Evolutionary conservation across 345 rosid species (phyloP).

Genomic region (Cardamine resedifolia): DNA sequence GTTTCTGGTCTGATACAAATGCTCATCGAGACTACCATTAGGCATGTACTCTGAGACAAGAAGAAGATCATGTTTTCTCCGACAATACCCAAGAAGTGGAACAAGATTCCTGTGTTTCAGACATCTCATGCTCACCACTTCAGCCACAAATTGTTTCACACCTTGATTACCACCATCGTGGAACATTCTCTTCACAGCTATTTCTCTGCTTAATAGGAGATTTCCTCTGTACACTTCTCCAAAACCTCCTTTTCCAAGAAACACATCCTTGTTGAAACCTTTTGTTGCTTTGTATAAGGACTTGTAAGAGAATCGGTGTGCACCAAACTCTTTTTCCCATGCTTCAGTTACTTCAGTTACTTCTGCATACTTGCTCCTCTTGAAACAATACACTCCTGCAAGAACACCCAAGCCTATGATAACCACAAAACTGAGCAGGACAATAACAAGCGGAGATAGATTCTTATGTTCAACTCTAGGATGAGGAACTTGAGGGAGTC

Average conservation of each 20-base stretch:
- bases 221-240: slow-evolving; percentile 62
- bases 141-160: slow-evolving; percentile 50
- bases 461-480: slow-evolving; percentile 14
- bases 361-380: slow-evolving; percentile 50
- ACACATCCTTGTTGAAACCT: slow-evolving; percentile 50
- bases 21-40: slow-evolving; percentile 54
- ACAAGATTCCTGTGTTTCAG: slow-evolving; percentile 51
- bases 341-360: slow-evolving; percentile 48
- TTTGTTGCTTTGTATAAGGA: slow-evolving; percentile 55
- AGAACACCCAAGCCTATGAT: slow-evolving; percentile 12
- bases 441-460: neutral
- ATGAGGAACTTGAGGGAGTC: slow-evolving; percentile 57
- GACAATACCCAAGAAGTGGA: slow-evolving; percentile 53
- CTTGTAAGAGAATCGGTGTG: slow-evolving; percentile 57
- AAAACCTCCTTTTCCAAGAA: slow-evolving; percentile 62
- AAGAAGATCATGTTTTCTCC: slow-evolving; percentile 48
- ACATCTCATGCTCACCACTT: slow-evolving; percentile 46
- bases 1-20: slow-evolving; percentile 32
- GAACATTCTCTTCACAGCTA: slow-evolving; percentile 59
- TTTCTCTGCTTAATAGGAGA: slow-evolving; percentile 35
- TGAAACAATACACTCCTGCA: slow-evolving; percentile 7
- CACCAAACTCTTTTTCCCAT: slow-evolving; percentile 58
- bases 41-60: slow-evolving; percentile 57
- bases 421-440: slow-evolving; percentile 26
- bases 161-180: slow-evolving; percentile 47